A percentile compares a stretch with the other conserved stretches of the same genome.
Conservation (phyloP, 1,139 yeast genomes). For the Magnusiomyces suaveolens region DNA sequence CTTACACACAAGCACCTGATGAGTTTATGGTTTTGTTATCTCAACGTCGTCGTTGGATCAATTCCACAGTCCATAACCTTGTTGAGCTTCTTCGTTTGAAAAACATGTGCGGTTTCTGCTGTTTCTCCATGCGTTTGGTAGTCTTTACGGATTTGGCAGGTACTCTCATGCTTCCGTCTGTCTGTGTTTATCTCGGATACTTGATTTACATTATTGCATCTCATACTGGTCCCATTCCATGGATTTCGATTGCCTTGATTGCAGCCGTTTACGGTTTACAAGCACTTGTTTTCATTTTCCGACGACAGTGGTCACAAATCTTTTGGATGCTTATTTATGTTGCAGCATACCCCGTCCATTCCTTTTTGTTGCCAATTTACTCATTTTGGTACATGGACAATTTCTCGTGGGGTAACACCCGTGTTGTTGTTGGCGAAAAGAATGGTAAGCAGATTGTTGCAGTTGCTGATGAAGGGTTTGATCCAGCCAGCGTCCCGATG, state of each 20-base stretch:
- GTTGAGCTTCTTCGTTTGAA: slow-evolving; percentile 28
- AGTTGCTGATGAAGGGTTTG: slow-evolving; percentile 31
- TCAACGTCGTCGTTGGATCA: slow-evolving; percentile 33
- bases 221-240: slow-evolving; percentile 27
- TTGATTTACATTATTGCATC: slow-evolving; percentile 30
- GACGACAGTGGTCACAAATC: slow-evolving; percentile 34
- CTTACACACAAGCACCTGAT: slow-evolving; percentile 32
- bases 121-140: slow-evolving; percentile 32
- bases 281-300: slow-evolving; percentile 29
- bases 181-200: slow-evolving; percentile 30
- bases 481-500: slow-evolving; percentile 30
- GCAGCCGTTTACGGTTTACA: slow-evolving; percentile 33
- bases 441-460: slow-evolving; percentile 31
- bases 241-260: slow-evolving; percentile 30
- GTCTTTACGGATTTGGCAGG: slow-evolving; percentile 33
- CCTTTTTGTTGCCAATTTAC: slow-evolving; percentile 31
- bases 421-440: slow-evolving; percentile 35
- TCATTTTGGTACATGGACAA: slow-evolving; percentile 36
- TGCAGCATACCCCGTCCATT: slow-evolving; percentile 32
- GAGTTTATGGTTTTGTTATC: slow-evolving; percentile 30
- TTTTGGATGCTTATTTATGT: slow-evolving; percentile 35
- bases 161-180: slow-evolving; percentile 32
- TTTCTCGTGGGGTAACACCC: slow-evolving; percentile 38
- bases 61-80: slow-evolving; percentile 34
- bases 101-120: slow-evolving; percentile 33